Evolutionary conservation across 495 filamentous ascomycete species (phyloP), one percentile per base, ranked within the genome.

Genomic region (Collariella sp.): DNA sequence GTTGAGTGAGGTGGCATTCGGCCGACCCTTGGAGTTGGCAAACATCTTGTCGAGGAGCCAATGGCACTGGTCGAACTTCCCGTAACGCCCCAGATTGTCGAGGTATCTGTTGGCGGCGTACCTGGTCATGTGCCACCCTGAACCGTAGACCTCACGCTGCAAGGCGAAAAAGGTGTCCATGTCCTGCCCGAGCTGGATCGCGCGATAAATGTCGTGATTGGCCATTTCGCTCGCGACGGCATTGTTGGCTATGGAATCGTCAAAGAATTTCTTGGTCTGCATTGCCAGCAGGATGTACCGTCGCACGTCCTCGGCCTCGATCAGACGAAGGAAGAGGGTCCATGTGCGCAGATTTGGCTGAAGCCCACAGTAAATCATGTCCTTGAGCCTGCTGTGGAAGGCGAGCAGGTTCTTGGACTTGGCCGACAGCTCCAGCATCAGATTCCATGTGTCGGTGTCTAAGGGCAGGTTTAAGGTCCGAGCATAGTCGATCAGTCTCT

Each of bases 311-410:
- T 70, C 70, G 34, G 62, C 63, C 46, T 72, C 43, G 48, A 76
- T 59, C 48, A 76, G 57, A 22, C 62, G 54, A 18, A 76, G 40
- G 52, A 76, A 72, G 6, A 70, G 57, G 1, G 62, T 47, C 75
- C 75, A 77, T 5, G 70, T 70, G 22, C 59, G 56, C 2, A 61
- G 44, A 39, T 70, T 65, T 0, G 68, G 61, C n/a, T 29, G 43
- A 24, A 56, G 50, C 7, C 67, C 67, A 34, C 54, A 58, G 4
- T 49, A 42, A 23, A 61, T 36, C 73, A 77, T 73, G 15, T 54
- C 47, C 18, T 50, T 50, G 22, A 76, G 19, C 24, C 60, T 50
- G 3, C 26, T 51, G n/a, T 66, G 47, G 49, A 75, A 76, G 7
- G 45, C 50, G 2, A 50, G 10, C 24, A 76, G 49, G 50, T 72